Conservation (phyloP, 2,329 filamentous ascomycete genomes). For the Xylaria arbuscula region DNA sequence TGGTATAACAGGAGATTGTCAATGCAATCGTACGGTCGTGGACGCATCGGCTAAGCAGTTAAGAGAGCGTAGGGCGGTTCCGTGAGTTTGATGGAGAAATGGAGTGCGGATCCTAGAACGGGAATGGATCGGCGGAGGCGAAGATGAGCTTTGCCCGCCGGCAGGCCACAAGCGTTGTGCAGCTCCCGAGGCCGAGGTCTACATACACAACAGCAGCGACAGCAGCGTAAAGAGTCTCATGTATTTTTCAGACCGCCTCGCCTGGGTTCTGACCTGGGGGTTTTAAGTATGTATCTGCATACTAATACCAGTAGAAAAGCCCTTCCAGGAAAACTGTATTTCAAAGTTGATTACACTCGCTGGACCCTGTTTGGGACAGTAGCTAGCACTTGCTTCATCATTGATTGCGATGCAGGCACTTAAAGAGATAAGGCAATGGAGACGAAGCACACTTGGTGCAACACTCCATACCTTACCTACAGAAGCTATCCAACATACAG, state of each 20-base stretch:
- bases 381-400: too few relatives aligned
- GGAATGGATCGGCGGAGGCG: slow-evolving; percentile 34
- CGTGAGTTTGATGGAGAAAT: slow-evolving; percentile 34
- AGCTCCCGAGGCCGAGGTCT: slow-evolving; percentile 17
- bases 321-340: too few relatives aligned
- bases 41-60: slow-evolving; percentile 2
- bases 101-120: slow-evolving; percentile 31
- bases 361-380: too few relatives aligned
- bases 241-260: too few relatives aligned
- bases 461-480: too few relatives aligned
- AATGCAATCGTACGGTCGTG: slow-evolving; percentile 14
- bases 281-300: too few relatives aligned
- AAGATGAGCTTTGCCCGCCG: slow-evolving; percentile 29
- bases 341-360: too few relatives aligned
- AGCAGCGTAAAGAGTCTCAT: too few relatives aligned
- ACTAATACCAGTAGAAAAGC: not conserved
- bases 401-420: too few relatives aligned
- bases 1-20: not conserved
- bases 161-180: slow-evolving; percentile 5
- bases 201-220: not conserved
- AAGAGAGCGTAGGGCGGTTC: slow-evolving; percentile 21
- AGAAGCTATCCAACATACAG: not conserved
- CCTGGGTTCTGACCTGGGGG: too few relatives aligned
- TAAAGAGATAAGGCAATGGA: too few relatives aligned
- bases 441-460: too few relatives aligned